Evolutionary conservation across 2,329 filamentous ascomycete species (phyloP), one percentile per base, ranked within the genome.

Genomic region (Penicillium sp.): DNA sequence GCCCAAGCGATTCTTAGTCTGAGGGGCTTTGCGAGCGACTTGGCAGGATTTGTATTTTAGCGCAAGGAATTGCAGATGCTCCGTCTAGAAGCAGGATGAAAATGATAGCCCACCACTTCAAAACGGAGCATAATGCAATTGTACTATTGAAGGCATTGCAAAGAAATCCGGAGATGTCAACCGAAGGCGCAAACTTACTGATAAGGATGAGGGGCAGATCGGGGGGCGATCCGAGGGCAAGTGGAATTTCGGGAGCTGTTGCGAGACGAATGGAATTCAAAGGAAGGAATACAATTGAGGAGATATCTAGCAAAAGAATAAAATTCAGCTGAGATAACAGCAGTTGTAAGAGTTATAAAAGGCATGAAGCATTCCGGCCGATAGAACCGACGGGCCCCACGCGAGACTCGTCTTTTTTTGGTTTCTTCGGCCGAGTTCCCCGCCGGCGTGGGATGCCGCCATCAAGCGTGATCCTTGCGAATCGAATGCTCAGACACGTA

Each of bases 381-480:
- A 58, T 43, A 37, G 31, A 55, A 57, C 17, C 10, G 17, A n/a
- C 12, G 25, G 35, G 53, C 57, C 57, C 63, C 57, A 59, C 60
- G 58, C 50, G 11, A 35, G 34, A 41, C 28, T 31, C 53, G 43
- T 20, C 7, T n/a, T 28, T 5, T 28, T 47, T 47, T 31, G 34
- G 54, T 20, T 51, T 58, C 63, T 62, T 59, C 63, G 56, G 61
- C 39, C 39, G 22, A 62, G 43, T 62, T 63, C 62, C 55, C 65
- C 65, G 65, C 62, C 58, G 34, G n/a, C 45, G 28, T 28, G 47
- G 39, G 48, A 60, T 57, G 47, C 37, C 50, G n/a, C 57, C 52
- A 43, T 51, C 31, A 11, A 14, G 25, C 37, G 43, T 14, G 28
- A 39, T 43, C n/a, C 17, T 59, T 55, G 31, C 57, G 57, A 59